Conservation (phyloP, 345 rosid species). For the Aquilaria yunnanensis region DNA sequence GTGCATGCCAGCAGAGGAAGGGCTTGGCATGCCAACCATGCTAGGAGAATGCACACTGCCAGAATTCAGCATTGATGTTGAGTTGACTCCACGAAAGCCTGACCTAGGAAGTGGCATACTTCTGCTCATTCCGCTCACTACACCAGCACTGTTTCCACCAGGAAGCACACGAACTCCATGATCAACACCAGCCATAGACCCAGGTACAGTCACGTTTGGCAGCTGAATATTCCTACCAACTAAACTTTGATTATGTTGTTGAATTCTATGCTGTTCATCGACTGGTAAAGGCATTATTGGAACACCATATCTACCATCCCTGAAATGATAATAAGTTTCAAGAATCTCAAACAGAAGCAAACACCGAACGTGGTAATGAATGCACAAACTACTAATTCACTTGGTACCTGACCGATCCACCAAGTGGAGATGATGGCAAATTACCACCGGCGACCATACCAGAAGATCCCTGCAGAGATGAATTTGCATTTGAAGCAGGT, state of each 20-base stretch:
- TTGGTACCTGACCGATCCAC: slow-evolving; percentile 51
- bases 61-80: slow-evolving; percentile 63
- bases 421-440: slow-evolving; percentile 53
- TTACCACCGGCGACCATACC: slow-evolving; percentile 56
- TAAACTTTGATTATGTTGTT: slow-evolving; percentile 59
- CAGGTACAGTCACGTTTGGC: slow-evolving; percentile 60
- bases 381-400: slow-evolving; percentile 16
- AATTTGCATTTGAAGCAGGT: slow-evolving; percentile 58
- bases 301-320: slow-evolving; percentile 74
- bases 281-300: slow-evolving; percentile 63
- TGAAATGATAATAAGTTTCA: slow-evolving; percentile 19
- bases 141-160: slow-evolving; percentile 69
- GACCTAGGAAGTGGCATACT: slow-evolving; percentile 69
- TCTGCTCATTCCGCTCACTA: slow-evolving; percentile 59
- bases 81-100: slow-evolving; percentile 68
- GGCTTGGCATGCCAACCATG: slow-evolving; percentile 62
- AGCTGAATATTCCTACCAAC: slow-evolving; percentile 69
- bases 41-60: slow-evolving; percentile 62
- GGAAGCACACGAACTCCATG: slow-evolving; percentile 53
- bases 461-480: slow-evolving; percentile 58
- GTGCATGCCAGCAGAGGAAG: slow-evolving; percentile 41
- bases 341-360: slow-evolving; percentile 14
- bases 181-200: slow-evolving; percentile 60
- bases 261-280: slow-evolving; percentile 85
- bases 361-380: neutral